Base-by-base conservation (phyloP, 2,329 filamentous ascomycete genomes). In the Nannizzia gypsea region DNA sequence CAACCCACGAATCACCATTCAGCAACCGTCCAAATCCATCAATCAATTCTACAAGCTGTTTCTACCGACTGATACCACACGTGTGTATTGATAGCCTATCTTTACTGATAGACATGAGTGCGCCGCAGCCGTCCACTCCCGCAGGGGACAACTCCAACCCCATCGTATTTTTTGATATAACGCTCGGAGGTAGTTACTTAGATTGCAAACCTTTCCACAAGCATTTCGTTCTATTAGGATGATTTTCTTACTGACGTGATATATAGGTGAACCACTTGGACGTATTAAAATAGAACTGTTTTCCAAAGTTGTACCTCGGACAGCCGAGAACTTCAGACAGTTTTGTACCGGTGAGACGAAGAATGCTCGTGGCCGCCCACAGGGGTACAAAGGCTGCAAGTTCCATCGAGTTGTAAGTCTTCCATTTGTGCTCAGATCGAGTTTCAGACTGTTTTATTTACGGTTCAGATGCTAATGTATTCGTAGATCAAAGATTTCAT, bases 301-400 rank as follows among this genome's bases (percentile, higher is more conserved):
- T 79, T 84, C 86, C 63, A 82, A 95, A 74, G 80, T 87, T 22
- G 88, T 90, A 0, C 90, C 91, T 64, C 86, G 86, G 68, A 97
- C 93, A 6, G 89, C 90, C 31, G 93, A 97, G 74, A 97, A 97
- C 78, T 97, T 99, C 73, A 88, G 91, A 54, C 90, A 95, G 71
- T 96, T 96, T 77, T 96, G 91, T 77, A 97, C 92, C 0, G 93
- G 93, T 67, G 92, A 97, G 78, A 85, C 82, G 65, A 95, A 90
- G 76, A 88, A 88, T 70, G 74, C 82, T 57, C 81, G 84, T 8
- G 89, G 90, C 36, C 81, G 85, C 63, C 87, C 91, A 0, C 88
- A 95, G 71, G 93, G 93, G 64, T 99, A 96, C 81, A 97, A 96
- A 76, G 88, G 89, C 59, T 87, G 83, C 77, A 95, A 90, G 73